Percentiles rank a stretch among this genome's conserved stretches.
Conservation (phyloP, 306 rosid species). For the Arachis hypogaea region DNA sequence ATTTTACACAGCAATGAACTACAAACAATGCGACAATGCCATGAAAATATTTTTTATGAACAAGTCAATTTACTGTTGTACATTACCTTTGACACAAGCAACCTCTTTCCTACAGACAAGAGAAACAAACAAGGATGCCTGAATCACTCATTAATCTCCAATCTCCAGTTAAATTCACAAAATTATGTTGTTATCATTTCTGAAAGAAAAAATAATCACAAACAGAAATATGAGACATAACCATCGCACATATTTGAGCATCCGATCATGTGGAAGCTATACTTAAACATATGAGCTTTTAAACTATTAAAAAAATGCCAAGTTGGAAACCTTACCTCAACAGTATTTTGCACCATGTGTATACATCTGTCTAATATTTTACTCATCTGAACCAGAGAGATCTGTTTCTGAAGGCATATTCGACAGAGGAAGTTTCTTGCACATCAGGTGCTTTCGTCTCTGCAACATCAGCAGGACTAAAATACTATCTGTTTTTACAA, state of each 20-base stretch:
- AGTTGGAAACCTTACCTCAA: conserved; percentile 39
- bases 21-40: background rate
- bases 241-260: conserved; percentile 23
- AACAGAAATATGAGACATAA: conserved; percentile 29
- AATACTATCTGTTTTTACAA: conserved; percentile 74
- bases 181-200: conserved; percentile 39
- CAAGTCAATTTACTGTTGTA: conserved; percentile 17
- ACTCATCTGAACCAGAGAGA: conserved; percentile 42
- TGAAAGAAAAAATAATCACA: conserved; percentile 39
- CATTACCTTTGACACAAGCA: conserved; percentile 53
- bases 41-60: background rate
- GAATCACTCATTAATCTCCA: conserved; percentile 35
- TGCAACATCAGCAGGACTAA: conserved; percentile 75
- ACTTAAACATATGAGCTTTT: conserved; percentile 22
- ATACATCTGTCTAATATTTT: conserved; percentile 39
- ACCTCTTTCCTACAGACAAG: conserved; percentile 37
- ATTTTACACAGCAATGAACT: background rate
- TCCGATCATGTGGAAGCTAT: conserved; percentile 21
- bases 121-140: conserved; percentile 44
- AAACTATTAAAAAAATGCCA: conserved; percentile 26
- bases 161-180: conserved; percentile 37
- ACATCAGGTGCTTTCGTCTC: conserved; percentile 93
- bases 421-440: conserved; percentile 66
- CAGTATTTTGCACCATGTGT: conserved; percentile 33
- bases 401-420: conserved; percentile 52